A percentile compares a stretch with the other conserved stretches of the same genome.
Evolutionary conservation across 495 filamentous ascomycete species (phyloP).

Genomic region (Wilcoxina mikolae): DNA sequence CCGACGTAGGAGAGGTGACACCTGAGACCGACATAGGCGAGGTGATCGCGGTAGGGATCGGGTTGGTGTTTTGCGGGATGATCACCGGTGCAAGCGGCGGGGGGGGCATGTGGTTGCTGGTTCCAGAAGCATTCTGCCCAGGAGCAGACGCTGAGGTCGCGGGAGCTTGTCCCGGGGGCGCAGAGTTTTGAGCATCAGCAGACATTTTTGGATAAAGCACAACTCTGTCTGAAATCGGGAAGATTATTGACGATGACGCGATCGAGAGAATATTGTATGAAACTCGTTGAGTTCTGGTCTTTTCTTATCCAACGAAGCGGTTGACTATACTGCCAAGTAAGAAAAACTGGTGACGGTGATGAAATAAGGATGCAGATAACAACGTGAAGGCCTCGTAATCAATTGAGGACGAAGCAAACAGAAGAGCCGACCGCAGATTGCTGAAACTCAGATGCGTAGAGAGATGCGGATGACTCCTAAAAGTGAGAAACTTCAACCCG

Average conservation of each 20-base stretch:
- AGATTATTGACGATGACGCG: neutral
- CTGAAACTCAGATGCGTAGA: neutral
- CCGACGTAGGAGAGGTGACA: constrained; percentile 70
- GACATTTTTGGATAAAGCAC: constrained; percentile 26
- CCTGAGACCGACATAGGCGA: constrained; percentile 60
- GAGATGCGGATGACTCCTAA: constrained; percentile 1
- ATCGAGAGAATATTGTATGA: neutral
- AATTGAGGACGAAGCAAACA: constrained; percentile 3
- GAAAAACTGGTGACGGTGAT: constrained; percentile 4
- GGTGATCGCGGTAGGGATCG: constrained; percentile 83
- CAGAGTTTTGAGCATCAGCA: constrained; percentile 25
- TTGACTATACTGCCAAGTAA: constrained; percentile 2
- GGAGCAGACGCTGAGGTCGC: constrained; percentile 8
- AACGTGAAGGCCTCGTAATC: neutral
- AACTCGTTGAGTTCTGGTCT: constrained; percentile 3
- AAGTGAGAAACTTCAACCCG: neutral
- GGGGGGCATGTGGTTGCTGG: constrained; percentile 65
- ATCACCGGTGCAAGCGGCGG: constrained; percentile 75
- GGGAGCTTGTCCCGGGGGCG: constrained; percentile 1
- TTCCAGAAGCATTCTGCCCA: constrained; percentile 14
- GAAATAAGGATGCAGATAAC: neutral
- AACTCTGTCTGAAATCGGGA: neutral
- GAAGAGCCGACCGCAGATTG: neutral
- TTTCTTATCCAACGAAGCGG: neutral
- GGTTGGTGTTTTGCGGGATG: constrained; percentile 93